phyloP scores from a whole-genome alignment of 2,329 filamentous ascomycete species.

The Trichoderma guizhouense region DNA sequence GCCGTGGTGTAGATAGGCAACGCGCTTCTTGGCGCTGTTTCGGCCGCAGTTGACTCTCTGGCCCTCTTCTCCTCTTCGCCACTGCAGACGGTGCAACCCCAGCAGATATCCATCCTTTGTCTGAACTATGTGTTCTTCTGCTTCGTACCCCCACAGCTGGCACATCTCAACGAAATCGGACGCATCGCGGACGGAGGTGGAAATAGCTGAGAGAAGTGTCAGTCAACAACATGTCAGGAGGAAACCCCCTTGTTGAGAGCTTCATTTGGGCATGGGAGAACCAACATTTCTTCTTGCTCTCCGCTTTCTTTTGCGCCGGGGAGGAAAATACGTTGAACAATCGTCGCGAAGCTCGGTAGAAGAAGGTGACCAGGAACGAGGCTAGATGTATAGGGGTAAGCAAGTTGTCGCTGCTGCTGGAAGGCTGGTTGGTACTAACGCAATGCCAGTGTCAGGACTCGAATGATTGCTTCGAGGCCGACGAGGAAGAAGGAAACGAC shows the following conservation, averaged over 20 bases:
- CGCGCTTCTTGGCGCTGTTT: constrained; percentile 69
- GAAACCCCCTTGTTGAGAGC: too few relatives aligned
- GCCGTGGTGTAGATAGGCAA: constrained; percentile 93
- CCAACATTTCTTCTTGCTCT: constrained; percentile 63
- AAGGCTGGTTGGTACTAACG: constrained; percentile 52
- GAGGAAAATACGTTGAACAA: constrained; percentile 78
- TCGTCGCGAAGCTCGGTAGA: constrained; percentile 76
- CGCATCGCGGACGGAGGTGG: constrained; percentile 76
- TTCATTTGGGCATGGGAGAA: too few relatives aligned
- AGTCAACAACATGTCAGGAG: constrained; percentile 23
- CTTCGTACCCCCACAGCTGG: constrained; percentile 82
- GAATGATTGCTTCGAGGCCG: constrained; percentile 75
- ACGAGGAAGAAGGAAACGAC: constrained; percentile 80
- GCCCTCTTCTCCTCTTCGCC: constrained; percentile 77
- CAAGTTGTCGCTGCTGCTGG: constrained; percentile 21
- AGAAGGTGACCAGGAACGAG: constrained; percentile 74
- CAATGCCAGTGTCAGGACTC: constrained; percentile 81
- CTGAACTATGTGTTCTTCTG: constrained; percentile 94
- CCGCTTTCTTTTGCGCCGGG: constrained; percentile 63
- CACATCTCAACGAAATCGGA: constrained; percentile 95
- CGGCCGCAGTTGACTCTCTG: constrained; percentile 70
- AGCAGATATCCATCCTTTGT: constrained; percentile 92
- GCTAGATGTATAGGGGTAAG: constrained; percentile 46
- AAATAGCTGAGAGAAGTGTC: constrained; percentile 50
- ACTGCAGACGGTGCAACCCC: constrained; percentile 82